Evolutionary conservation across 805 yeast genomes (phyloP), one percentile per base, ranked within the genome.

Genomic region (Lachancea waltii): DNA sequence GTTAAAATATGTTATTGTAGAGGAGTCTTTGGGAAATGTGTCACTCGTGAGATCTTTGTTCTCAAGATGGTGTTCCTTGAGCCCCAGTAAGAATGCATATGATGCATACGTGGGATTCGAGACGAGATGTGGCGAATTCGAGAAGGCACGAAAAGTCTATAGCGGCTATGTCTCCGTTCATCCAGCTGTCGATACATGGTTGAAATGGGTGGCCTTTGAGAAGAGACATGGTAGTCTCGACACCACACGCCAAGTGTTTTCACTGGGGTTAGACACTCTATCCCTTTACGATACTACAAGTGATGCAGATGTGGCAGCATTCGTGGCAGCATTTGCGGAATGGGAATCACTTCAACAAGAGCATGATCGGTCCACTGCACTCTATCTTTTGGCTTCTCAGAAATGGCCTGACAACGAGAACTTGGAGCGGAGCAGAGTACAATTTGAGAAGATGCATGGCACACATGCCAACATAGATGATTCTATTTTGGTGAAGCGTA

Each of bases 1-100:
- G 97, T 84, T 75, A 54, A 70, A 78, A 43, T 87, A 85, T 52
- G 79, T 84, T 6, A 79, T 81, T 32, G 72, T 89, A 13, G 97
- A 87, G 58, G 97, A 87, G 59, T 71, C 82, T 0, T 61, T 86
- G 18, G 79, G 77, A 27, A 77, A 85, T 51, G 62, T 75, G 28
- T 56, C 64, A 4, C 79, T 80, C 6, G 81, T 81, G 2, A 62
- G 95, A 35, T 58, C 62, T 10, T 67, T 90, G 5, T 89, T 81
- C 59, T 77, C 79, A 42, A 69, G 81, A 40, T 90, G 98, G 98
- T 63, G 83, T 35, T 63, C 67, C 18, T 83, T 94, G 86, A 76
- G 75, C 44, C 95, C 95, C 0, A 65, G 64, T 8, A 43, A 56
- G 2, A 63, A 69, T 9, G 92, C 84, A 0, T 89, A 95, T 92